Evolutionary conservation across 2,329 filamentous ascomycete species (phyloP), one percentile per base, ranked within the genome.

Genomic region (Aspergillus calidoustus): DNA sequence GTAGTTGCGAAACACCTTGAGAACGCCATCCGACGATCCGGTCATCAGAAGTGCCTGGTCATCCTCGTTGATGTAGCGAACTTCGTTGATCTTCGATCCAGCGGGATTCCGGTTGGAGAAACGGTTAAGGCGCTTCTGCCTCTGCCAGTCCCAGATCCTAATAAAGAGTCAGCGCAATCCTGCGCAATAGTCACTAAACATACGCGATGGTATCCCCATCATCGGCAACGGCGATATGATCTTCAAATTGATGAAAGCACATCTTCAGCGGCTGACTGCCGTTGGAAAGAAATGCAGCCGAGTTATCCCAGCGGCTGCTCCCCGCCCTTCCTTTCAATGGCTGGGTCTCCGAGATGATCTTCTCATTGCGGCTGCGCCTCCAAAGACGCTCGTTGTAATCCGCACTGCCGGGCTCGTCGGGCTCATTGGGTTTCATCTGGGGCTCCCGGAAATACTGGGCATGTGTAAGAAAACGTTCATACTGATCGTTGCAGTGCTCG

Each of bases 21-120:
- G 87, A 19, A 98, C 92, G 56, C 95, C 95, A 72, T 99, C 95
- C 1, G 93, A 97, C 7, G 93, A 96, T 1, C 95, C 95, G 0
- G 92, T 97, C 86, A 99, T 92, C 60, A 99, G 80, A 66, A 98
- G 87, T 3, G 94, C 95, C 73, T 96, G 92, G 74, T 99, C 95
- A 70, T 99, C 95, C 77, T 99, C 95, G 69, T 99, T 99, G 81
- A 99, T 96, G 77, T 98, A 97, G 59, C 93, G 91, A 74, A 97
- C 89, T 75, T 98, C 93, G 57, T 93, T 97, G 70, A 99, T 96
- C 69, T 89, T 92, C 28, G 93, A 97, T 3, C 93, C 92, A 34
- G 89, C 84, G 0, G 95, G 95, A 71, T 99, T 99, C 53, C 92
- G 93, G 71, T 98, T 98, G 30, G 91, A 96, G 78, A 99, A 99